Conservation (phyloP, 1,284 basidiomycete genomes). For the Tilletiopsis washingtonensis region DNA sequence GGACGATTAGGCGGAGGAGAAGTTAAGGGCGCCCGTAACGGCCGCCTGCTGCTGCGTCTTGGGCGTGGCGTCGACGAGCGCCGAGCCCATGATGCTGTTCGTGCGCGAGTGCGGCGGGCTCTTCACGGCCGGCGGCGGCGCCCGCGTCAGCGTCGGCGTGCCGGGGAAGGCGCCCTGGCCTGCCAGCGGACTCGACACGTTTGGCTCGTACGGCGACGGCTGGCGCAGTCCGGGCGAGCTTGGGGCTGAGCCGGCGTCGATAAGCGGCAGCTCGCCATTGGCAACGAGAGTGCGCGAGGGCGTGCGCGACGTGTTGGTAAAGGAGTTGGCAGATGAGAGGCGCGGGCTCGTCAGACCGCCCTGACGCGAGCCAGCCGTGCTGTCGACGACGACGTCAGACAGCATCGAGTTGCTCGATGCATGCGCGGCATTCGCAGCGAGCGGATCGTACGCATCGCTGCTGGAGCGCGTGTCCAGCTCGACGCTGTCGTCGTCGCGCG, state of each 20-base stretch:
- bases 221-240: not conserved
- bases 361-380: not conserved
- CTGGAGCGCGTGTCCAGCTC: slow-evolving; percentile 4
- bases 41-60: too few relatives aligned
- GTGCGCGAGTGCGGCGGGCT: not conserved
- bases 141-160: not conserved
- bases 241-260: slow-evolving; percentile 3
- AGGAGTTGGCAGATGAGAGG: not conserved
- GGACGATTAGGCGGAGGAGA: too few relatives aligned
- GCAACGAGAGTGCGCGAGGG: not conserved
- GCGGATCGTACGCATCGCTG: not conserved
- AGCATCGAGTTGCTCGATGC: not conserved
- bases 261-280: slow-evolving; percentile 1
- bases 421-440: not conserved
- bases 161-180: not conserved
- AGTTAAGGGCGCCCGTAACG: too few relatives aligned
- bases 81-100: not conserved
- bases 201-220: not conserved
- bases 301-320: not conserved
- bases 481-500: not conserved
- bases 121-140: not conserved
- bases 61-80: not conserved
- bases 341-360: not conserved
- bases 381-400: slow-evolving; percentile 1
- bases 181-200: slow-evolving; percentile 3